Evolutionary conservation across 2,329 filamentous ascomycete species (phyloP).

Genomic region (Ophidiomyces ophidiicola): DNA sequence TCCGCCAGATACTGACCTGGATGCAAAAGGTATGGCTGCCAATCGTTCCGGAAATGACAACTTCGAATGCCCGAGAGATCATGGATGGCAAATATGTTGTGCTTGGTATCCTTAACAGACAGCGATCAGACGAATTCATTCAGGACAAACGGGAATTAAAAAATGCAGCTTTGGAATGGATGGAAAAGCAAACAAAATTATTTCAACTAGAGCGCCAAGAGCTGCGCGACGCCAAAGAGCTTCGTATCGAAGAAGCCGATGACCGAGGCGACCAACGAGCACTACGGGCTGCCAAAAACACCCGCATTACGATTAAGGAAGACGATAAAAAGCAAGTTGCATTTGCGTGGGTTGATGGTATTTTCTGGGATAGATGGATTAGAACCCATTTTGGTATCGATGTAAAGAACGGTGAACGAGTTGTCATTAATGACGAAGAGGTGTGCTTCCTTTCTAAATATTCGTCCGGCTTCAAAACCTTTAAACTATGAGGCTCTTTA

Average conservation of each 20-base stretch:
- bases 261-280: slow-evolving; percentile 84
- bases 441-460: slow-evolving; percentile 44
- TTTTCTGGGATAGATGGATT: slow-evolving; percentile 97
- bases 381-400: slow-evolving; percentile 89
- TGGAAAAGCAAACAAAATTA: slow-evolving; percentile 84
- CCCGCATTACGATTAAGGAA: slow-evolving; percentile 81
- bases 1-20: slow-evolving; percentile 68
- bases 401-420: slow-evolving; percentile 70
- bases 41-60: slow-evolving; percentile 85
- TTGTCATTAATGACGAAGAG: slow-evolving; percentile 95
- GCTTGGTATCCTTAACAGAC: slow-evolving; percentile 71
- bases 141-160: slow-evolving; percentile 80
- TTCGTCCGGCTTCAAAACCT: not conserved
- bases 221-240: slow-evolving; percentile 82
- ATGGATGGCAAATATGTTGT: slow-evolving; percentile 96
- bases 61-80: slow-evolving; percentile 81
- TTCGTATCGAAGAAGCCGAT: slow-evolving; percentile 91
- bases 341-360: slow-evolving; percentile 94
- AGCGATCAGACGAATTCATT: slow-evolving; percentile 65
- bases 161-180: slow-evolving; percentile 91
- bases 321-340: slow-evolving; percentile 76
- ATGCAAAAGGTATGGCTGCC: slow-evolving; percentile 96
- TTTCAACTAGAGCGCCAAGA: slow-evolving; percentile 92
- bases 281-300: slow-evolving; percentile 74
- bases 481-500: too few relatives aligned